A percentile compares a stretch with the other conserved stretches of the same genome.
phyloP scores from a whole-genome alignment of 495 filamentous ascomycete species.

The Beverwykella pulmonaria region DNA sequence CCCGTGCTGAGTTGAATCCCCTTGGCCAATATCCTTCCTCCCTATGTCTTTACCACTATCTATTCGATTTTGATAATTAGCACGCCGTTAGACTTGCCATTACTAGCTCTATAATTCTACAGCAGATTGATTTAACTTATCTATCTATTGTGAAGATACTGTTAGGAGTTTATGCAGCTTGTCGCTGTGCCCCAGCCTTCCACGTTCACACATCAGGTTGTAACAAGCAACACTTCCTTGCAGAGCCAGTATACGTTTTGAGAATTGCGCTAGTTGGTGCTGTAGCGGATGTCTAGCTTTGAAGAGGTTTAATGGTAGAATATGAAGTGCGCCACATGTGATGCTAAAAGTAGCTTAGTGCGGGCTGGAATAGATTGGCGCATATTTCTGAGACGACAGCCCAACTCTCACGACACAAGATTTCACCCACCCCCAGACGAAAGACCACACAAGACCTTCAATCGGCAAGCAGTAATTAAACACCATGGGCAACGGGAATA shows the following conservation, averaged over 20 bases:
- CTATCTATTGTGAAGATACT: too few species aligned
- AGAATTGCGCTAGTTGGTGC: not conserved
- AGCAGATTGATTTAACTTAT: too few species aligned
- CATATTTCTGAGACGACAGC: not conserved
- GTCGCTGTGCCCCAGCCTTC: too few species aligned
- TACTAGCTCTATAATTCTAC: too few species aligned
- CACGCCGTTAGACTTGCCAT: too few species aligned
- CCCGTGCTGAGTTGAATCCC: too few species aligned
- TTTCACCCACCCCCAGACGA: not conserved
- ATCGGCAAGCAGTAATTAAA: not conserved
- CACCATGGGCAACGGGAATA: slow-evolving; percentile 31
- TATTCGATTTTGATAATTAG: too few species aligned
- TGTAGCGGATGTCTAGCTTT: not conserved
- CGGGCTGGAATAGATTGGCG: not conserved
- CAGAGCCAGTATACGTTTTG: not conserved
- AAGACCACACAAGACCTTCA: not conserved
- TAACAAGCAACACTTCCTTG: not conserved
- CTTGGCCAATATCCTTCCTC: too few species aligned
- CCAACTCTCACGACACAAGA: slow-evolving; percentile 2
- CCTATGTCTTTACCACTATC: too few species aligned
- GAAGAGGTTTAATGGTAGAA: not conserved
- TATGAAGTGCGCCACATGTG: not conserved
- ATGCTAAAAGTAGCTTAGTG: not conserved
- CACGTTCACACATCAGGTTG: too few species aligned
- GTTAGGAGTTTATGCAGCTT: too few species aligned